Conservation (phyloP, 257 asterid genomes). For the Penstemon newberryi region DNA sequence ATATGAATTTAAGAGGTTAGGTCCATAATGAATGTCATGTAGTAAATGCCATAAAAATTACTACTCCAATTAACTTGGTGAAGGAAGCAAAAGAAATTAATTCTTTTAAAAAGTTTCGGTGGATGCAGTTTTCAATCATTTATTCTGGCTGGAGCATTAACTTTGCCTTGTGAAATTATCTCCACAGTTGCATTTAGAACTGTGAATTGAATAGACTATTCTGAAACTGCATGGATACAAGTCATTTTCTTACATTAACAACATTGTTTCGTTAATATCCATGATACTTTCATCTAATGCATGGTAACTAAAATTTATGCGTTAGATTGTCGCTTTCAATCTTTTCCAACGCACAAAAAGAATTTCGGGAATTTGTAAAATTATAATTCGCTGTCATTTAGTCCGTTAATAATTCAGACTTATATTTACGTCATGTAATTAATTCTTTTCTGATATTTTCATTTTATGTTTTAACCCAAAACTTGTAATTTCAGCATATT, state of each 20-base stretch:
- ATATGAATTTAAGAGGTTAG: conserved; percentile 41
- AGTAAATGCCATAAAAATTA: conserved; percentile 33
- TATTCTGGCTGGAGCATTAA: conserved; percentile 17
- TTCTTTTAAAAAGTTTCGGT: conserved; percentile 21
- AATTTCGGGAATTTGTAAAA: too few relatives aligned
- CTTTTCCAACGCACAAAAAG: too few relatives aligned
- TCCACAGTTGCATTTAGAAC: conserved; percentile 34
- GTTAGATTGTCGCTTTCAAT: too few relatives aligned
- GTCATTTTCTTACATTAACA: conserved; percentile 8
- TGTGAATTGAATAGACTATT: conserved; percentile 26
- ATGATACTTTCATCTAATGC: too few relatives aligned
- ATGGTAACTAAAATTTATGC: too few relatives aligned
- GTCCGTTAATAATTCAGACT: too few relatives aligned
- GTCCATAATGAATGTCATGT: conserved; percentile 37
- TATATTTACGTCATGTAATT: too few relatives aligned
- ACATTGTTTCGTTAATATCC: neutral
- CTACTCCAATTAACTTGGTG: conserved; percentile 1
- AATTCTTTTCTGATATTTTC: too few relatives aligned
- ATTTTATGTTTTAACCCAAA: too few relatives aligned
- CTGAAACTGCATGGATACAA: conserved; percentile 22
- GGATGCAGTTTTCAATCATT: conserved; percentile 37
- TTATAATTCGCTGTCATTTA: too few relatives aligned
- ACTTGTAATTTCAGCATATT: too few relatives aligned
- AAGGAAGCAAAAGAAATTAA: neutral
- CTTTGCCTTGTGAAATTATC: conserved; percentile 15